These are phyloP conservation scores for Nicotiana otophora DNA, from an alignment of 257 asterid species.

Conservation along the genomic window DNA sequence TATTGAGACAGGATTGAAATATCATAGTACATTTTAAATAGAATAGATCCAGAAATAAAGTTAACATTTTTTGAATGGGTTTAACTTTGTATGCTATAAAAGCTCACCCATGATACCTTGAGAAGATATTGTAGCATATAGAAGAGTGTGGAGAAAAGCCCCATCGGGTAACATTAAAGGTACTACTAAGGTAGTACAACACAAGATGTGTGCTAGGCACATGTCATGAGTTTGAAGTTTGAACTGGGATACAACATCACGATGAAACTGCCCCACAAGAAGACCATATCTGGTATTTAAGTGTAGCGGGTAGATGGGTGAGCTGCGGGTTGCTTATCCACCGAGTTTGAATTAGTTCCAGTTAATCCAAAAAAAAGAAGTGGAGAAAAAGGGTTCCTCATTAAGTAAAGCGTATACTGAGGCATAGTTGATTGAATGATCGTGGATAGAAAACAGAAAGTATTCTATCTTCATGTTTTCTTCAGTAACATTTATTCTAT, in stretches of 20 bases:
- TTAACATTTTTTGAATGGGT: background rate
- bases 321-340: background rate
- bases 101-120: background rate
- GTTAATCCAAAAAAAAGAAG: background rate
- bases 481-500: background rate
- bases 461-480: background rate
- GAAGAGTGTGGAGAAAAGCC: background rate
- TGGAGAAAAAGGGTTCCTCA: background rate
- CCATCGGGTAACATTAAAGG: background rate
- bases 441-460: background rate
- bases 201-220: background rate
- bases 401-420: background rate
- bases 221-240: background rate
- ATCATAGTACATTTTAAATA: background rate
- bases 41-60: background rate
- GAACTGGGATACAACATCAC: background rate
- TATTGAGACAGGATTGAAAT: background rate
- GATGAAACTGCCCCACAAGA: background rate
- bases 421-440: background rate
- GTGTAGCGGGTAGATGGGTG: background rate
- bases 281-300: background rate
- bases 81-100: background rate
- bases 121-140: background rate
- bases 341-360: background rate
- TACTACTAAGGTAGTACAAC: too few species aligned